phyloP scores from a whole-genome alignment of 2,329 filamentous ascomycete species.

The Botryotinia convoluta region DNA sequence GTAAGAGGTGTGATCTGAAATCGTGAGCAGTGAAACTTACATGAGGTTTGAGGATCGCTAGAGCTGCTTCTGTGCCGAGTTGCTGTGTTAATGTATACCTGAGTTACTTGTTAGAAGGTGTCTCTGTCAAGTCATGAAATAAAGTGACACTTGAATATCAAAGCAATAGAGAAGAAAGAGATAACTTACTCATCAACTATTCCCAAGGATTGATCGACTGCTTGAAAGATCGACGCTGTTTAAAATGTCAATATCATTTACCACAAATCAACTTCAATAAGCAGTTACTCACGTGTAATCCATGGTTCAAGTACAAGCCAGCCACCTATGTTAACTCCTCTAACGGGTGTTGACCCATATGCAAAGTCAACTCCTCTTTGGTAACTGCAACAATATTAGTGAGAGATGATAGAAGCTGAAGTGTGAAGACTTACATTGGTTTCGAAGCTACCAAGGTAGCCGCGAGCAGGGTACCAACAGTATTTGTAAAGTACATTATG shows the following conservation, averaged over 20 bases:
- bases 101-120: neutral
- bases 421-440: conserved; percentile 14
- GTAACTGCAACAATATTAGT: conserved; percentile 14
- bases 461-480: conserved; percentile 4
- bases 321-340: conserved; percentile 33
- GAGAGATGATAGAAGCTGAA: neutral
- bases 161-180: neutral
- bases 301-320: conserved; percentile 43
- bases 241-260: neutral
- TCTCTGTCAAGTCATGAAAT: neutral
- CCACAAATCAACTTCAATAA: neutral
- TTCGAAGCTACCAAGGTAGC: conserved; percentile 9
- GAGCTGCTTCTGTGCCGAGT: conserved; percentile 47
- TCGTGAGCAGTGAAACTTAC: conserved; percentile 19
- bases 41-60: conserved; percentile 52
- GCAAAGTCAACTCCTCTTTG: conserved; percentile 42
- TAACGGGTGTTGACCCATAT: conserved; percentile 50
- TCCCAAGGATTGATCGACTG: conserved; percentile 35
- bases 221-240: conserved; percentile 49
- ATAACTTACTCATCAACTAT: conserved; percentile 35
- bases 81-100: conserved; percentile 40
- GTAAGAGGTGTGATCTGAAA: conserved; percentile 31
- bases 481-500: conserved; percentile 19
- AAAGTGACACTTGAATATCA: neutral
- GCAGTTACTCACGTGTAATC: conserved; percentile 46